Conservation (phyloP, 164 flowering plant species). For the Liriodendron chinense region DNA sequence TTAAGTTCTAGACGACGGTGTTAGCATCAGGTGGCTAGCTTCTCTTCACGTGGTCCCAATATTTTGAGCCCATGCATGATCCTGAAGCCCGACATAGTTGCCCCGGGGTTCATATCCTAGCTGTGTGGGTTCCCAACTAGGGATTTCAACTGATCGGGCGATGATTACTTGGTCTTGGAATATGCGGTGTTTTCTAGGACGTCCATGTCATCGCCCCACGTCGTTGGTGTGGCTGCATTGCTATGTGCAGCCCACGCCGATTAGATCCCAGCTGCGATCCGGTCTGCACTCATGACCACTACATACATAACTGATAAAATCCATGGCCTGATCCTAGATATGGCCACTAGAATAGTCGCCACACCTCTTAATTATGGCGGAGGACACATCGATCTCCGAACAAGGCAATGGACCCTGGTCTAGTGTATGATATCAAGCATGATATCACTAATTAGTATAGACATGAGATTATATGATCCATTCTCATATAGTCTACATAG, state of each 20-base stretch:
- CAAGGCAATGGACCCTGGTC: slow-evolving; percentile 82
- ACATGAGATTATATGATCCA: no score
- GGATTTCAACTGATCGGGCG: slow-evolving; percentile 5
- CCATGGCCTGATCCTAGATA: not conserved
- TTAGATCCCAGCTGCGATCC: slow-evolving; percentile 38
- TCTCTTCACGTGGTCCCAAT: slow-evolving; percentile 20
- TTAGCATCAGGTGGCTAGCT: slow-evolving; percentile 15
- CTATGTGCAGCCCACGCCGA: slow-evolving; percentile 30
- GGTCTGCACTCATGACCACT: slow-evolving; percentile 45
- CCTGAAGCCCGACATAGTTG: slow-evolving; percentile 19
- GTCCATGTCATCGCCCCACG: slow-evolving; percentile 39
- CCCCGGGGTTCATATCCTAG: no score
- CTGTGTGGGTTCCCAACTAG: slow-evolving; percentile 18
- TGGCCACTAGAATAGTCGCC: slow-evolving; percentile 44
- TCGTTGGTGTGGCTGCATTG: slow-evolving; percentile 32
- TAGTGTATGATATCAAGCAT: slow-evolving; percentile 60
- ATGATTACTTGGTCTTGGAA: slow-evolving; percentile 20
- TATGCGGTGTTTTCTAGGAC: slow-evolving; percentile 35
- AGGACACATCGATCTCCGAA: slow-evolving; percentile 84
- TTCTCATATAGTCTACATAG: no score
- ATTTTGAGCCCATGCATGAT: slow-evolving; percentile 8
- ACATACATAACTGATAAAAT: slow-evolving; percentile 22
- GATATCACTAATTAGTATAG: no score
- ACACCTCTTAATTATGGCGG: slow-evolving; percentile 71
- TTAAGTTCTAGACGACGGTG: slow-evolving; percentile 10